phyloP scores from a whole-genome alignment of 106 monocot species.

The Allium fistulosum region DNA sequence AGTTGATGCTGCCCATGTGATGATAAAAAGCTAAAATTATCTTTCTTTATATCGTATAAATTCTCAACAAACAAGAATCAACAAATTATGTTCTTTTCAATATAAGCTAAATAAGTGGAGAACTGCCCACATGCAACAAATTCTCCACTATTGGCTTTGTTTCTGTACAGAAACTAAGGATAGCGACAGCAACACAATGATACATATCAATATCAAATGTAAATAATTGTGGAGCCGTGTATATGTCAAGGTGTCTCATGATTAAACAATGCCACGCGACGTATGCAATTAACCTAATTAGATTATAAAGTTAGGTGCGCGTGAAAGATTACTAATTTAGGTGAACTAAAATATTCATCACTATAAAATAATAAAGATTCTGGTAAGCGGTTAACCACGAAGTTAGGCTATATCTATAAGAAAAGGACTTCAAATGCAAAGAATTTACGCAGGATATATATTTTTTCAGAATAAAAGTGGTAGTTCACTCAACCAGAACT shows the following conservation, averaged over 20 bases:
- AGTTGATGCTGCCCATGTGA: slow-evolving; percentile 4
- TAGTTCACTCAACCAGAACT: no score
- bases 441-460: no score
- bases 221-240: background rate
- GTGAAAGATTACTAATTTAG: background rate
- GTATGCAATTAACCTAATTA: no score
- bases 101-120: background rate
- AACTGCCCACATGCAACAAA: slow-evolving; percentile 5
- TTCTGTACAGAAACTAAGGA: background rate
- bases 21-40: background rate
- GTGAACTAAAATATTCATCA: background rate
- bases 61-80: no score
- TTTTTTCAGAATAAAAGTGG: no score
- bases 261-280: slow-evolving; percentile 2
- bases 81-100: no score
- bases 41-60: background rate
- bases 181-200: background rate
- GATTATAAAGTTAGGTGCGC: background rate
- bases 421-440: background rate
- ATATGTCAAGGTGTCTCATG: slow-evolving; percentile 2
- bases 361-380: background rate
- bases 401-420: background rate
- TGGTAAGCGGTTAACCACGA: background rate
- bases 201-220: background rate
- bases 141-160: slow-evolving; percentile 5